Evolutionary conservation across 257 asterid genomes (phyloP).

Genomic region (Rhazya stricta): DNA sequence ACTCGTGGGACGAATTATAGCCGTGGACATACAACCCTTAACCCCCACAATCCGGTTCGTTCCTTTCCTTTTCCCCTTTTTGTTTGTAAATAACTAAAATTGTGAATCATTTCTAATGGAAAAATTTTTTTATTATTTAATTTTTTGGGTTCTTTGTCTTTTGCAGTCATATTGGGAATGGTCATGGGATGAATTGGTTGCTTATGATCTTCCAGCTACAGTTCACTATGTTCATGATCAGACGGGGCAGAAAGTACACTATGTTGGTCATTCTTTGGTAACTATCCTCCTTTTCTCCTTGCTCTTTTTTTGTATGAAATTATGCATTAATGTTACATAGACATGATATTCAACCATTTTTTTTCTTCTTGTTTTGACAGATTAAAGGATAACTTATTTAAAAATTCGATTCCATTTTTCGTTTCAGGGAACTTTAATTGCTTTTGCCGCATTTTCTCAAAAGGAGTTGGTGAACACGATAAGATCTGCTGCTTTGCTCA

Average conservation of each 20-base stretch:
- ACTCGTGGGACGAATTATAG: constrained; percentile 65
- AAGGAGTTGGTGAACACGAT: constrained; percentile 25
- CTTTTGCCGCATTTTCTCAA: constrained; percentile 54
- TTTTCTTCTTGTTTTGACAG: no score
- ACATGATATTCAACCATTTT: no score
- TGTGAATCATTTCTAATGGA: background rate
- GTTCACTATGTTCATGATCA: constrained; percentile 43
- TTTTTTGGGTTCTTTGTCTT: background rate
- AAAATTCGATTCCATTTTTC: background rate
- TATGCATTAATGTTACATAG: no score
- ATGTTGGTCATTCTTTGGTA: constrained; percentile 83
- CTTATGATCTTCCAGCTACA: constrained; percentile 54
- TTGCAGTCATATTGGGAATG: constrained; percentile 64
- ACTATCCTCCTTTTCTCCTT: no score
- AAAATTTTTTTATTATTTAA: no score
- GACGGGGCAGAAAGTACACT: constrained; percentile 62
- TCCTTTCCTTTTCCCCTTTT: background rate
- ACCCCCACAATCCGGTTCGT: constrained; percentile 49
- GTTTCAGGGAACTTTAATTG: constrained; percentile 71
- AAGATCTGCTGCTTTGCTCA: constrained; percentile 41
- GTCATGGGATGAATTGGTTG: constrained; percentile 86
- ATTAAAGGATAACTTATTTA: background rate
- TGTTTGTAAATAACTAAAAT: background rate
- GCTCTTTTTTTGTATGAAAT: no score
- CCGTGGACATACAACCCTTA: constrained; percentile 50